phyloP scores from a whole-genome alignment of 2,329 filamentous ascomycete species.

The Zopfia rhizophila region DNA sequence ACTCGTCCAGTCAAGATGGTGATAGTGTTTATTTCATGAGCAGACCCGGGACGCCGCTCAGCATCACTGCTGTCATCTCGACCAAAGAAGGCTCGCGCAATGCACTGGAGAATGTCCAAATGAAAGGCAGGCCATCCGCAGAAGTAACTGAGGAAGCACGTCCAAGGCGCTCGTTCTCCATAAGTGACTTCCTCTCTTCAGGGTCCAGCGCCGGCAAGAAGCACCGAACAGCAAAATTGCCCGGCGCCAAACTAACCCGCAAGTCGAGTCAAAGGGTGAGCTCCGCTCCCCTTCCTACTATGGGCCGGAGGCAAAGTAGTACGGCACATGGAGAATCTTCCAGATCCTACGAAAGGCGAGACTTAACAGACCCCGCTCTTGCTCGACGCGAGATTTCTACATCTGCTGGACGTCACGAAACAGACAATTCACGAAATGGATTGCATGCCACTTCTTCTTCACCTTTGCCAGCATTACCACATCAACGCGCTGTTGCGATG shows the following conservation, averaged over 20 bases:
- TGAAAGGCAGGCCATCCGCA: conserved; percentile 28
- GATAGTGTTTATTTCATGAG: conserved; percentile 53
- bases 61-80: conserved; percentile 40
- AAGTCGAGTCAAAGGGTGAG: conserved; percentile 43
- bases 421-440: conserved; percentile 23
- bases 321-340: conserved; percentile 47
- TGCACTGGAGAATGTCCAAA: conserved; percentile 17
- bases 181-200: conserved; percentile 56
- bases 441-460: conserved; percentile 32
- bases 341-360: conserved; percentile 49
- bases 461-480: conserved; percentile 36
- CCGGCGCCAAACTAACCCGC: conserved; percentile 39
- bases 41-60: conserved; percentile 51
- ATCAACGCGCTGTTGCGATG: conserved; percentile 29
- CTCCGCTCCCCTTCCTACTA: conserved; percentile 49
- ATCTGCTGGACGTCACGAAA: conserved; percentile 32
- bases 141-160: conserved; percentile 37
- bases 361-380: conserved; percentile 44
- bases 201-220: conserved; percentile 53
- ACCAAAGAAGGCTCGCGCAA: conserved; percentile 31
- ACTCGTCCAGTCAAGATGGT: conserved; percentile 48
- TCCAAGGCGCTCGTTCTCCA: conserved; percentile 62
- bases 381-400: conserved; percentile 43
- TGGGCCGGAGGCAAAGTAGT: conserved; percentile 51
- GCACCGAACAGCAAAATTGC: conserved; percentile 40